These are phyloP conservation scores for Alisma plantagoaquatica DNA, from an alignment of 106 monocot species.

Conservation along the genomic window DNA sequence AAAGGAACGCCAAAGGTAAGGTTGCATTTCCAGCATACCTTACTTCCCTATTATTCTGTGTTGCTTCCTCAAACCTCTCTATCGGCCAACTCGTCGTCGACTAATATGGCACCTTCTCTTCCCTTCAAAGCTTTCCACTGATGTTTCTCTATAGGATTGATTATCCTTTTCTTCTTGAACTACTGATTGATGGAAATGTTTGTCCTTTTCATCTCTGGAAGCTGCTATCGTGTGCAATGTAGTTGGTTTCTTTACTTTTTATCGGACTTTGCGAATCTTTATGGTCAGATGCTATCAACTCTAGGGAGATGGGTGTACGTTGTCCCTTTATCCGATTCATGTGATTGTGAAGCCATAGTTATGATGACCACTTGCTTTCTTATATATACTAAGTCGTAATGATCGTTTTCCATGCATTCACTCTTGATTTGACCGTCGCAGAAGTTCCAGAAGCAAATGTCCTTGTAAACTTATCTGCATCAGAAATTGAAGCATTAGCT, in stretches of 20 bases:
- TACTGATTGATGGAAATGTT: background rate
- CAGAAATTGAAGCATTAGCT: slow-evolving; percentile 56
- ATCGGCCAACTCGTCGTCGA: too few relatives aligned
- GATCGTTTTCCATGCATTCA: too few relatives aligned
- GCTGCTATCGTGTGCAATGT: background rate
- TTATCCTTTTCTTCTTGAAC: background rate
- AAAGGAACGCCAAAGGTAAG: background rate
- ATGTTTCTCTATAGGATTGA: background rate
- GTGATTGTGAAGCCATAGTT: too few relatives aligned
- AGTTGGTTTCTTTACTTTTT: background rate
- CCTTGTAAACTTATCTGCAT: slow-evolving; percentile 50
- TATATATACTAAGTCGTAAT: too few relatives aligned
- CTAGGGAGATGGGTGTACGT: too few relatives aligned
- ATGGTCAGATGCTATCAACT: too few relatives aligned
- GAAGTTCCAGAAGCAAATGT: slow-evolving; percentile 56
- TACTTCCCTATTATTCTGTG: too few relatives aligned
- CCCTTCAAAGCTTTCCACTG: background rate
- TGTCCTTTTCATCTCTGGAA: background rate
- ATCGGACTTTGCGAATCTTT: too few relatives aligned
- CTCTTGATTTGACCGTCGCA: too few relatives aligned
- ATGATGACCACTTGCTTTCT: too few relatives aligned
- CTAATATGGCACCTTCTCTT: background rate
- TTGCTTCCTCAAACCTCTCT: too few relatives aligned
- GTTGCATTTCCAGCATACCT: background rate
- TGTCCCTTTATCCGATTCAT: too few relatives aligned